These are phyloP conservation scores for Cladorrhinum samala DNA, from an alignment of 495 filamentous ascomycete species.

Conservation along the genomic window DNA sequence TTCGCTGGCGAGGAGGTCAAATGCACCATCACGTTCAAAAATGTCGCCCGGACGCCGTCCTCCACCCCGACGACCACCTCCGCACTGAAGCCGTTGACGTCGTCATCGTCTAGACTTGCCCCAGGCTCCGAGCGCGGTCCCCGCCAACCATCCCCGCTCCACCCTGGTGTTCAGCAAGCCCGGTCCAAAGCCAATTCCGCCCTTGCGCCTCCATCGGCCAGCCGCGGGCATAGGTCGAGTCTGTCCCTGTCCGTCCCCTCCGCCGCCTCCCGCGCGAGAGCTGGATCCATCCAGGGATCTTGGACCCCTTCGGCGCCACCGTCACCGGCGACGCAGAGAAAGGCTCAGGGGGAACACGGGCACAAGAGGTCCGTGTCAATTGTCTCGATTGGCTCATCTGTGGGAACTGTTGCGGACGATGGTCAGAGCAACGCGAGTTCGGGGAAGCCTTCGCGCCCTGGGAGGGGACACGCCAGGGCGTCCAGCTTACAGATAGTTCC, in stretches of 20 bases:
- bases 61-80: constrained; percentile 2
- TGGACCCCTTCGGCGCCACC: constrained; percentile 8
- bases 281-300: constrained; percentile 19
- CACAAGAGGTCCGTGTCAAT: constrained; percentile 86
- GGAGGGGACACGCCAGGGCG: constrained; percentile 67
- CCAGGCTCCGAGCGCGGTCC: constrained; percentile 12
- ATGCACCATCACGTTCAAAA: constrained; percentile 94
- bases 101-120: constrained; percentile 6
- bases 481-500: constrained; percentile 77
- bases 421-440: constrained; percentile 7
- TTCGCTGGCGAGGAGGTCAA: constrained; percentile 93
- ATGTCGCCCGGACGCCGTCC: constrained; percentile 44
- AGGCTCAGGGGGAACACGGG: constrained; percentile 28
- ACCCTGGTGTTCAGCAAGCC: constrained; percentile 7
- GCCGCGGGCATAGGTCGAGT: constrained; percentile 50
- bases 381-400: constrained; percentile 69
- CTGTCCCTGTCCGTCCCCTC: constrained; percentile 53
- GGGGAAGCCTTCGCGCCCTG: constrained; percentile 41
- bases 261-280: constrained; percentile 31
- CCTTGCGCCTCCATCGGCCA: constrained; percentile 31
- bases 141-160: constrained; percentile 22
- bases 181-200: constrained; percentile 20
- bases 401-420: constrained; percentile 33
- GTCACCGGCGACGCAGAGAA: constrained; percentile 20
- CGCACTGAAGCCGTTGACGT: constrained; percentile 3